Evolutionary conservation across 768 basidiomycete genomes (phyloP).

Genomic region (Galerina sulciceps): DNA sequence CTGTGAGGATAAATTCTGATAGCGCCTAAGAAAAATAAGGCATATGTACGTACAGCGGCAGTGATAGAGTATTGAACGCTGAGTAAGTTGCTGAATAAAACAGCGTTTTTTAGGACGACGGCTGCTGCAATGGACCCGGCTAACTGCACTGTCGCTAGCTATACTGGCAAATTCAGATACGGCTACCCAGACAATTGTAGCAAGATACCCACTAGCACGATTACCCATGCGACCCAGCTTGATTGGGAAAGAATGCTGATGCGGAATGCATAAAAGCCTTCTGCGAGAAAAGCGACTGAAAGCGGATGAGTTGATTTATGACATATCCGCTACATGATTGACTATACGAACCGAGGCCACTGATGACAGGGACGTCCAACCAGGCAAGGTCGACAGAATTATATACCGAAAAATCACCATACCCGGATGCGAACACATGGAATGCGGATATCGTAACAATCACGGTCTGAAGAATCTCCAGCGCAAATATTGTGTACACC

Average conservation of each 20-base stretch:
- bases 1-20: not conserved
- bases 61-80: conserved; percentile 3
- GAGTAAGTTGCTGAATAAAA: not conserved
- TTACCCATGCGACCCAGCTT: no score
- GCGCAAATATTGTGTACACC: conserved; percentile 1
- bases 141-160: conserved; percentile 9
- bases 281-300: no score
- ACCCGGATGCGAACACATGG: conserved; percentile 1
- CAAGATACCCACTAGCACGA: no score
- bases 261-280: no score
- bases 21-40: not conserved
- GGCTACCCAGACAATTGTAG: no score
- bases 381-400: not conserved
- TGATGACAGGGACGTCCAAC: not conserved
- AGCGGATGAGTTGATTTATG: no score
- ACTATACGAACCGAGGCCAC: no score
- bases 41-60: not conserved
- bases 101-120: conserved; percentile 3
- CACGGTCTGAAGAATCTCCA: conserved; percentile 5
- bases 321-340: no score
- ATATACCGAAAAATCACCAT: not conserved
- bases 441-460: not conserved
- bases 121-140: conserved; percentile 8
- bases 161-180: no score
- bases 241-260: no score